phyloP scores from a whole-genome alignment of 352 stramenopile species.

The Paralagenidium karlingii region DNA sequence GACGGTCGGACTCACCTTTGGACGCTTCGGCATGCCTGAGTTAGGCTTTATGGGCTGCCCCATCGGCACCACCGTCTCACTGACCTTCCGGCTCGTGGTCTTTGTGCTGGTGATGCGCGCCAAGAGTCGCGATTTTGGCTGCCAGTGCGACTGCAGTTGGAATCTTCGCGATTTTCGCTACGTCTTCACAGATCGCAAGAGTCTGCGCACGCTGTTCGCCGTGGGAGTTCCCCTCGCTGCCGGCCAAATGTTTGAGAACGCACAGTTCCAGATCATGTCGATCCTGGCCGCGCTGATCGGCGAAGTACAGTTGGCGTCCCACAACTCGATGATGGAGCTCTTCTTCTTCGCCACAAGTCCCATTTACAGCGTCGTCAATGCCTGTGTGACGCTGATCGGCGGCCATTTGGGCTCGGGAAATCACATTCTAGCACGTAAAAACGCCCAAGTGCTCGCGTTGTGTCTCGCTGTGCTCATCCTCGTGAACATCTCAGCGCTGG shows the following conservation, averaged over 20 bases:
- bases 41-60: conserved; percentile 71
- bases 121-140: conserved; percentile 28
- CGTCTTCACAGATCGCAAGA: conserved; percentile 25
- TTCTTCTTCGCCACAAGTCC: conserved; percentile 71
- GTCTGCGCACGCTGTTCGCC: conserved; percentile 28
- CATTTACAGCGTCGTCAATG: conserved; percentile 57
- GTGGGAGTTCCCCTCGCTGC: conserved; percentile 39
- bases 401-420: conserved; percentile 43
- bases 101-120: conserved; percentile 63
- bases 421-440: conserved; percentile 19
- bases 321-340: conserved; percentile 80
- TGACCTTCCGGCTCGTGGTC: conserved; percentile 28
- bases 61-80: conserved; percentile 43
- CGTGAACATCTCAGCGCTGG: conserved; percentile 26
- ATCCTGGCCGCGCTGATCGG: conserved; percentile 57
- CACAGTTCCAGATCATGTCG: conserved; percentile 66
- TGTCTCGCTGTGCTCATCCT: conserved; percentile 29
- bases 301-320: conserved; percentile 54
- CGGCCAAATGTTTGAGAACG: conserved; percentile 67
- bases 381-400: conserved; percentile 46
- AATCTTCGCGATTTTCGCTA: no score
- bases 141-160: conserved; percentile 38
- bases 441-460: conserved; percentile 32
- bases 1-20: conserved; percentile 53
- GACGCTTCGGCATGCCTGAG: conserved; percentile 29